Evolutionary conservation across 1,284 basidiomycete genomes (phyloP), one percentile per base, ranked within the genome.

Genomic region (Cronartium quercuum): DNA sequence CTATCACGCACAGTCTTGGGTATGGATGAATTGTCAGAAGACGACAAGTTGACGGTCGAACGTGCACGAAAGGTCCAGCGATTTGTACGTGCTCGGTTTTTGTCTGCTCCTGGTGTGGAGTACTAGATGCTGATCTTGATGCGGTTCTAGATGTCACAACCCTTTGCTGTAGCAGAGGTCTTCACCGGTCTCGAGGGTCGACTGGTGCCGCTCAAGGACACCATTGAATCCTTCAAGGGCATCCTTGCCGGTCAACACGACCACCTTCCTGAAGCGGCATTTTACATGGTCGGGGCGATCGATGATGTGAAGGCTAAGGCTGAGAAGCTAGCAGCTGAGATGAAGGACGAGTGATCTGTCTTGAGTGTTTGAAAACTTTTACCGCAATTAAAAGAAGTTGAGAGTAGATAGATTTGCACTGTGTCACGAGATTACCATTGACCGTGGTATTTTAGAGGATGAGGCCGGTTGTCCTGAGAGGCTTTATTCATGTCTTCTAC

Each of bases 1-100:
- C 92, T 93, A 21, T 7, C 51, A 29, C n/a, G 21, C 51, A 24
- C n/a, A 82, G 94, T 95, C 85, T 85, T 98, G 81, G 95, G 95
- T 88, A 98, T 98, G 95, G 95, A 98, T 83, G 95, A 98, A 85
- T 89, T 98, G 86, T 97, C 94, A 44, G 95, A 98, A 84, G 94
- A 97, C 86, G 95, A 98, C 86, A 98, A 98, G 86, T 86, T 98
- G 79, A 95, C 93, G 80, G 95, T 96, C 83, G 86, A 86, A 83
- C 85, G 86, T 79, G 85, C 85, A 76, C 84, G 85, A 80, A 86
- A 86, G 84, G 84, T 86, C 79, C 85, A 73, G 61, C 4, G 68
- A 66, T 73, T 70, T 70, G 68, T 70, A 61, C 60, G 75, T 34
- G 18, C n/a, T 24, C 57, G n/a, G 38, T 73, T 21, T 24, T n/a